Evolutionary conservation across 2,329 filamentous ascomycete species (phyloP).

Genomic region (Scedosporium apiospermum): DNA sequence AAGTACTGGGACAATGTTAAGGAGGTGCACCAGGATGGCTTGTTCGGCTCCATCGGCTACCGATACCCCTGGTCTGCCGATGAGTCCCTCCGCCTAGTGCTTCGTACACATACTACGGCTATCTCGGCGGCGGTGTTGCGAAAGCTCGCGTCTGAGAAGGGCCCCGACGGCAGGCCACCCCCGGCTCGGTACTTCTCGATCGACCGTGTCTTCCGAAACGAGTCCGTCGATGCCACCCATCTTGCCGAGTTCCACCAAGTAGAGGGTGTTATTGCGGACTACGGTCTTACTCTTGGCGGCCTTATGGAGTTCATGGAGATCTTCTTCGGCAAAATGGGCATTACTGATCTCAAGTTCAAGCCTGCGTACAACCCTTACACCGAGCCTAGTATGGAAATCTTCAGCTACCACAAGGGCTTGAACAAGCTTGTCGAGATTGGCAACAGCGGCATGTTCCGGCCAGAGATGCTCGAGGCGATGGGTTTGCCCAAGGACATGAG

Average conservation of each 20-base stretch:
- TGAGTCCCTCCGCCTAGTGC: slow-evolving; percentile 76
- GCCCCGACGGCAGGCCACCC: slow-evolving; percentile 55
- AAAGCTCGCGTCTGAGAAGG: slow-evolving; percentile 74
- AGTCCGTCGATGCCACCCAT: slow-evolving; percentile 94
- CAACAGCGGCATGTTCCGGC: slow-evolving; percentile 97
- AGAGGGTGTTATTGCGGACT: slow-evolving; percentile 97
- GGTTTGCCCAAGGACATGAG: slow-evolving; percentile 83
- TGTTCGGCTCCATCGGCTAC: slow-evolving; percentile 93
- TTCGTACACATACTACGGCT: slow-evolving; percentile 93
- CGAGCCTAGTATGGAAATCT: slow-evolving; percentile 96
- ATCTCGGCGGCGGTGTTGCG: slow-evolving; percentile 86
- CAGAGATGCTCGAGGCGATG: slow-evolving; percentile 95
- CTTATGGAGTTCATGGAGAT: slow-evolving; percentile 88
- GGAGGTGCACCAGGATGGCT: slow-evolving; percentile 80
- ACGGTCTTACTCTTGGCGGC: slow-evolving; percentile 82
- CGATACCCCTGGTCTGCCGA: slow-evolving; percentile 87
- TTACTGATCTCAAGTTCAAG: slow-evolving; percentile 80
- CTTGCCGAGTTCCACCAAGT: slow-evolving; percentile 98
- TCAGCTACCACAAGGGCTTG: slow-evolving; percentile 84
- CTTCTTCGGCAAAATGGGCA: slow-evolving; percentile 96
- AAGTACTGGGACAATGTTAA: slow-evolving; percentile 83
- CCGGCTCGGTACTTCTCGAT: slow-evolving; percentile 96
- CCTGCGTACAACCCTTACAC: slow-evolving; percentile 94
- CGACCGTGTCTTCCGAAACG: slow-evolving; percentile 95
- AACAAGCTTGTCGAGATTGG: slow-evolving; percentile 94